Evolutionary conservation across 352 stramenopile genomes (phyloP).

Genomic region (Pythium insidiosum): DNA sequence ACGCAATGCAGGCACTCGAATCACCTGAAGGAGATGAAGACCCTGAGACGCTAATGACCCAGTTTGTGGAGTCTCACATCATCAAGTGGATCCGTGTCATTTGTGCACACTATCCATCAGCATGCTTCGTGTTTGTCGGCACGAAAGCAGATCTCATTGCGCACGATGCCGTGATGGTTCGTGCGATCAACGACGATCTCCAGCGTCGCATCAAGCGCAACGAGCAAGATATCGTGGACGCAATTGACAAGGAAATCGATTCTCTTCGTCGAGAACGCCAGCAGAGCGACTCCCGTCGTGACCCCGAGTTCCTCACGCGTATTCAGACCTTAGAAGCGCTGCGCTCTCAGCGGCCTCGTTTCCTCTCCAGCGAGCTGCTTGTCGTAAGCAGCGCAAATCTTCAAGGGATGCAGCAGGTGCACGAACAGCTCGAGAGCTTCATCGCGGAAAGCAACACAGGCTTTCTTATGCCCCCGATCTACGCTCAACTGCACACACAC

Average conservation of each 20-base stretch:
- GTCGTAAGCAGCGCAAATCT: slow-evolving; percentile 3
- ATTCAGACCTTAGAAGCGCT: background rate
- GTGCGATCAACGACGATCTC: background rate
- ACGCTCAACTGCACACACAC: background rate
- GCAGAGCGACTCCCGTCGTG: background rate
- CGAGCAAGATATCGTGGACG: too few relatives aligned
- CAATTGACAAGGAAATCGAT: too few relatives aligned
- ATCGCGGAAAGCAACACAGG: background rate
- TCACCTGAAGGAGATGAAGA: background rate
- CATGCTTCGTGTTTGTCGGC: slow-evolving; percentile 9
- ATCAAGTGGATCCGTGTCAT: slow-evolving; percentile 1
- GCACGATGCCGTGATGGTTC: background rate
- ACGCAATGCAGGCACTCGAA: background rate
- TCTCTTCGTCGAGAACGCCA: background rate
- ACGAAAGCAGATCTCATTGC: slow-evolving; percentile 6
- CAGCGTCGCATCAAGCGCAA: too few relatives aligned
- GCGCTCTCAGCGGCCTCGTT: background rate
- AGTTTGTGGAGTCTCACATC: slow-evolving; percentile 8
- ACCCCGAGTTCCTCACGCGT: background rate
- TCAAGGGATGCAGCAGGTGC: background rate
- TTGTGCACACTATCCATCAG: slow-evolving; percentile 1
- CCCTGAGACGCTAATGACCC: background rate
- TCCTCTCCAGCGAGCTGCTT: background rate
- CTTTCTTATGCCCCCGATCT: slow-evolving; percentile 2
- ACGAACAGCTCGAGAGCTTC: background rate